Base-by-base conservation (phyloP, 2,329 filamentous ascomycete species). In the Ophiostoma montium region DNA sequence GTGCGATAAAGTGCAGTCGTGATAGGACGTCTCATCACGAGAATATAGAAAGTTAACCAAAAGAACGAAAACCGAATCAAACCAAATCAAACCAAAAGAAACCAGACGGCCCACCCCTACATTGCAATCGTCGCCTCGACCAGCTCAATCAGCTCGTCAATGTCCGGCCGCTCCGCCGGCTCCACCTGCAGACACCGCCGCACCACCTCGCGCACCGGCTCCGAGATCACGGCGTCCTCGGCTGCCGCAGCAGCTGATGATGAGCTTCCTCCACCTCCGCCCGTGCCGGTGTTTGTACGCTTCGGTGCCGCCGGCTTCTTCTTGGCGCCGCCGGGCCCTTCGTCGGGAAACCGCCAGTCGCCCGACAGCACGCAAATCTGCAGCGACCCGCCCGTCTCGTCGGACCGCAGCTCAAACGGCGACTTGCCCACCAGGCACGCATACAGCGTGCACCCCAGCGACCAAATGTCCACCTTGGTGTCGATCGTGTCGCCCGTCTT, bases 391-490 rank as follows among this genome's bases (percentile, higher is more conserved):
- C 92, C 92, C 0, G 92, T 96, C 70, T 98, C 90, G 64, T 98
- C 92, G 56, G 83, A 90, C 53, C 92, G 82, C 62, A 89, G 86
- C 70, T 98, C 92, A 59, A 98, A 98, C 2, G 92, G 92, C 13
- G 86, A 94, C 66, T 98, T 96, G 56, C 92, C 92, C 27, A 96
- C 87, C 10, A 98, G 75, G 61, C 92, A 96, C 35, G 92, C 92
- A 66, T 94, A 98, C 41, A 98, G 72, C n/a, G 92, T 96, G 70
- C 92, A 96, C 47, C 92, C 92, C 19, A 98, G 70, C 15, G 86
- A 94, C 92, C 92, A 98, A 56, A 98, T 94, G 65, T 98, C 92
- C 36, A 95, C 87, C 63, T 95, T 95, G 12, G 89, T 94, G 66
- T 96, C 92, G 60, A 98, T 84, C 46, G 87, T 78, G 45, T 83